These are phyloP conservation scores for cucumber (Cucumis sativus) DNA, from an alignment of 306 rosid genomes.

Conservation along the genomic window Cucumber_9930_V3 NC_026658.2:25872501-25873000, in stretches of 20 bases:
- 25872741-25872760: not conserved
- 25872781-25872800: not conserved
- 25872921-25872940: too few species aligned
- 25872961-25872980: too few species aligned
- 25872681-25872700: too few species aligned
- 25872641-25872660: not conserved
- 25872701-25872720: not conserved
- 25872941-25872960: too few species aligned
- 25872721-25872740: not conserved
- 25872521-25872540: conserved; percentile 11
- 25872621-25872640: not conserved
- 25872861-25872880: too few species aligned
- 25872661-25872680: not conserved
- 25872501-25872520: conserved; percentile 43
- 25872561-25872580: not conserved
- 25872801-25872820: not conserved
- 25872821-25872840: not conserved
- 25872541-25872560: conserved; percentile 16
- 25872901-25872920: too few species aligned
- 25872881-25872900: too few species aligned
- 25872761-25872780: not conserved
- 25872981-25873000: too few species aligned
- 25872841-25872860: not conserved
- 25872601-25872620: conserved; percentile 14
- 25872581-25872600: conserved; percentile 31